These are phyloP conservation scores for Fusarium pseudonygamai DNA, from an alignment of 2,329 filamentous ascomycete species.

Conservation along the genomic window DNA sequence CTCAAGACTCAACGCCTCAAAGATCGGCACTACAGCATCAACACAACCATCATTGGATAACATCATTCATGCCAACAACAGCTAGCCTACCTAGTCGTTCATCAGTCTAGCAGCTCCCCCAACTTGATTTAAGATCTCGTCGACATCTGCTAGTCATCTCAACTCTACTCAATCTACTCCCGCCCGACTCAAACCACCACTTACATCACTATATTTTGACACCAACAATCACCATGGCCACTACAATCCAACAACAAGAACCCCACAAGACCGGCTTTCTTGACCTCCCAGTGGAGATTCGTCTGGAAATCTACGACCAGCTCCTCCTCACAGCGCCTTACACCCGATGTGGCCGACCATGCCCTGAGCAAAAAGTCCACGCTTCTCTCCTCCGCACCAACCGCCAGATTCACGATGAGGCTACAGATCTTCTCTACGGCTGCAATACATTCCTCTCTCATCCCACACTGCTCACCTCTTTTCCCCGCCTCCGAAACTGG, in stretches of 20 bases:
- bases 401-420: conserved; percentile 54
- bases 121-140: conserved; percentile 21
- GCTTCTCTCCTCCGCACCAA: conserved; percentile 53
- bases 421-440: conserved; percentile 53
- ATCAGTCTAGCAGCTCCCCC: conserved; percentile 14
- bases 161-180: not conserved
- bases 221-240: conserved; percentile 34
- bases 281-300: conserved; percentile 56
- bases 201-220: not conserved
- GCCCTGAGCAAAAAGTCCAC: conserved; percentile 42
- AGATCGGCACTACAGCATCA: conserved; percentile 29
- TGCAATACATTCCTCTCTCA: conserved; percentile 57
- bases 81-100: conserved; percentile 2
- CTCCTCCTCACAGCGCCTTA: conserved; percentile 52
- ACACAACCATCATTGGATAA: conserved; percentile 19
- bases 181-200: not conserved
- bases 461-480: conserved; percentile 51
- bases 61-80: conserved; percentile 8
- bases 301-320: conserved; percentile 56
- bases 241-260: conserved; percentile 27
- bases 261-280: conserved; percentile 47
- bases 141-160: conserved; percentile 2
- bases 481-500: conserved; percentile 51
- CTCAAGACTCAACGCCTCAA: conserved; percentile 14
- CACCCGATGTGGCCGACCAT: conserved; percentile 34